A percentile compares a stretch with the other conserved stretches of the same genome.
Evolutionary conservation across 2,329 filamentous ascomycete species (phyloP).

Genomic region (Fusarium nelsonii): DNA sequence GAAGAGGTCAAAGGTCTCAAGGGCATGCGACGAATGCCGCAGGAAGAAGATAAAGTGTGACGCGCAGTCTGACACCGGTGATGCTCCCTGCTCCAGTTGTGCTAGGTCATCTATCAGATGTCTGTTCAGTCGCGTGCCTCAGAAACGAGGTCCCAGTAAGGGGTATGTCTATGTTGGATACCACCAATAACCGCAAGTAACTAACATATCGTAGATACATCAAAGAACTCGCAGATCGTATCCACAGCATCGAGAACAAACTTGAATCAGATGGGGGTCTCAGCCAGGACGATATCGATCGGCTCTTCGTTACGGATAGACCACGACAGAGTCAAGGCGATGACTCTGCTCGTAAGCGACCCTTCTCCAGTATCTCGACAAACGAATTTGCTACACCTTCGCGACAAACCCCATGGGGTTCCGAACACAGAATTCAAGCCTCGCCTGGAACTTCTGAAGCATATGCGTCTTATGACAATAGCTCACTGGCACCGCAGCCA

Average conservation of each 20-base stretch:
- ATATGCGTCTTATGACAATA: slow-evolving; percentile 53
- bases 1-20: slow-evolving; percentile 87
- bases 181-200: not conserved
- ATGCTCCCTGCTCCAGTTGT: slow-evolving; percentile 84
- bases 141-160: slow-evolving; percentile 91
- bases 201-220: slow-evolving; percentile 73
- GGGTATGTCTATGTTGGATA: slow-evolving; percentile 65
- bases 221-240: slow-evolving; percentile 87
- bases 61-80: slow-evolving; percentile 78
- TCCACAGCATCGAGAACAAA: slow-evolving; percentile 85
- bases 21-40: slow-evolving; percentile 89
- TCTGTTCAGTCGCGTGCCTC: slow-evolving; percentile 86
- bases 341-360: slow-evolving; percentile 58
- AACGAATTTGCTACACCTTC: slow-evolving; percentile 57
- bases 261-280: slow-evolving; percentile 66
- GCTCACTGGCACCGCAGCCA: slow-evolving; percentile 62
- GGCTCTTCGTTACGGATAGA: slow-evolving; percentile 54
- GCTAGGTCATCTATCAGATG: slow-evolving; percentile 80
- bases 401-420: slow-evolving; percentile 61
- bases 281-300: slow-evolving; percentile 62
- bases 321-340: slow-evolving; percentile 51
- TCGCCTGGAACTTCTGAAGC: slow-evolving; percentile 54
- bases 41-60: slow-evolving; percentile 93
- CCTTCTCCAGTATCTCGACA: slow-evolving; percentile 62
- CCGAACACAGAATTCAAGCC: slow-evolving; percentile 61